A percentile compares a stretch with the other conserved stretches of the same genome.
Evolutionary conservation across 129 eudicot species (phyloP).

Genomic region (Chrysanthemum seticuspe): DNA sequence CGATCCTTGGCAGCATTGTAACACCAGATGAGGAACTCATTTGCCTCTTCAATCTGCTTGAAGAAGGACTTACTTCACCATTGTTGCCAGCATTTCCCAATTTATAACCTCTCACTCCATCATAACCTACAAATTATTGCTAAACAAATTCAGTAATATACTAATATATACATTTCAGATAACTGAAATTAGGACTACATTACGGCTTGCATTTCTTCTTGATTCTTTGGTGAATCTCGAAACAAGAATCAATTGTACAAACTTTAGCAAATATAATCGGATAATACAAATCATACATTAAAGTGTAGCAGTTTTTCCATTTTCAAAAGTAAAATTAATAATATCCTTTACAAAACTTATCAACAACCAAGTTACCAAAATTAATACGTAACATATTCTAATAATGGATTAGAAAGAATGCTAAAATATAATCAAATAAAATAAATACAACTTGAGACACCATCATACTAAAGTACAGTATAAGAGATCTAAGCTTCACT

Average conservation of each 20-base stretch:
- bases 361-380: slow-evolving; percentile 1
- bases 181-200: neutral
- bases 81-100: slow-evolving; percentile 40
- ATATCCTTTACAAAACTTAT: neutral
- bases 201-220: neutral
- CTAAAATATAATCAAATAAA: neutral
- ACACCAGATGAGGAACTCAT: slow-evolving; percentile 27
- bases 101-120: slow-evolving; percentile 50
- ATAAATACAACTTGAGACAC: neutral
- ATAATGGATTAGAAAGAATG: neutral
- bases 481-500: neutral
- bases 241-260: neutral
- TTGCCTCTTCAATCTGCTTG: slow-evolving; percentile 48
- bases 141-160: slow-evolving; percentile 21
- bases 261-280: neutral
- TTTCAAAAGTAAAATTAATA: neutral
- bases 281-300: neutral
- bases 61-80: slow-evolving; percentile 41
- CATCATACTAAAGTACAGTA: neutral
- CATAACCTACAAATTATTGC: slow-evolving; percentile 52
- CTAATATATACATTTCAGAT: neutral
- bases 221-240: neutral
- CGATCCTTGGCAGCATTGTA: slow-evolving; percentile 56
- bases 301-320: neutral
- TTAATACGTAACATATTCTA: slow-evolving; percentile 4